These are phyloP conservation scores for Fusarium virguliforme DNA, from an alignment of 2,329 filamentous ascomycete genomes.

Conservation along the genomic window DNA sequence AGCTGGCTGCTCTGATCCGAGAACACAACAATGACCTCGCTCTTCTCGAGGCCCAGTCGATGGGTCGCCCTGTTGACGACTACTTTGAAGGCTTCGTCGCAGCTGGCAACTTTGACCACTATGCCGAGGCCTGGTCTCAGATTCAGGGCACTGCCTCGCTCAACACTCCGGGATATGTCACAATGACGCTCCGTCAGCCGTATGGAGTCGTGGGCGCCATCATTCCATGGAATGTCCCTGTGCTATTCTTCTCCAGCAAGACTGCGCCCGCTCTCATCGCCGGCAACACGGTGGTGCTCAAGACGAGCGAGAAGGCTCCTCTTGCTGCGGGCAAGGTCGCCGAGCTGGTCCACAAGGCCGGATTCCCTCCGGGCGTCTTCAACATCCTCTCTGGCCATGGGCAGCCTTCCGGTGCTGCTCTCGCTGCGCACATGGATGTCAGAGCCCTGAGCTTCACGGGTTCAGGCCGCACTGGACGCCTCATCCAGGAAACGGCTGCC, in stretches of 20 bases:
- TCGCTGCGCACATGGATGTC: slow-evolving; percentile 78
- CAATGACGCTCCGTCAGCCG: slow-evolving; percentile 65
- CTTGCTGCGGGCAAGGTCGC: slow-evolving; percentile 50
- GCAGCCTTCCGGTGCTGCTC: slow-evolving; percentile 74
- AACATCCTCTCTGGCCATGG: slow-evolving; percentile 83
- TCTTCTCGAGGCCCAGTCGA: slow-evolving; percentile 38
- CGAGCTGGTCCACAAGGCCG: slow-evolving; percentile 77
- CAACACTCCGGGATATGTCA: slow-evolving; percentile 65
- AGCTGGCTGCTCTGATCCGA: slow-evolving; percentile 62
- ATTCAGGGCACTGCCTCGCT: slow-evolving; percentile 64
- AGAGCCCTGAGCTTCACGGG: slow-evolving; percentile 86
- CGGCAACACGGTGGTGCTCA: slow-evolving; percentile 43
- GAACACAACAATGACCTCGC: slow-evolving; percentile 62
- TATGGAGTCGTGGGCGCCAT: slow-evolving; percentile 70
- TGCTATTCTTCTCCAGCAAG: slow-evolving; percentile 65
- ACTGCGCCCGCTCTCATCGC: slow-evolving; percentile 37
- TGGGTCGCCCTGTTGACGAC: slow-evolving; percentile 38
- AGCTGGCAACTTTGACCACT: slow-evolving; percentile 59
- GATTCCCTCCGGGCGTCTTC: slow-evolving; percentile 82
- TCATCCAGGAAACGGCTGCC: slow-evolving; percentile 81
- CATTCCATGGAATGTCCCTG: slow-evolving; percentile 71
- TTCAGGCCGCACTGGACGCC: slow-evolving; percentile 77
- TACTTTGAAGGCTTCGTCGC: slow-evolving; percentile 58
- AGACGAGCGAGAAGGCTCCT: slow-evolving; percentile 44
- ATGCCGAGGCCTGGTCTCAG: slow-evolving; percentile 58